These are phyloP conservation scores for Coniochaeta sp. DNA, from an alignment of 2,329 filamentous ascomycete genomes.

Conservation along the genomic window DNA sequence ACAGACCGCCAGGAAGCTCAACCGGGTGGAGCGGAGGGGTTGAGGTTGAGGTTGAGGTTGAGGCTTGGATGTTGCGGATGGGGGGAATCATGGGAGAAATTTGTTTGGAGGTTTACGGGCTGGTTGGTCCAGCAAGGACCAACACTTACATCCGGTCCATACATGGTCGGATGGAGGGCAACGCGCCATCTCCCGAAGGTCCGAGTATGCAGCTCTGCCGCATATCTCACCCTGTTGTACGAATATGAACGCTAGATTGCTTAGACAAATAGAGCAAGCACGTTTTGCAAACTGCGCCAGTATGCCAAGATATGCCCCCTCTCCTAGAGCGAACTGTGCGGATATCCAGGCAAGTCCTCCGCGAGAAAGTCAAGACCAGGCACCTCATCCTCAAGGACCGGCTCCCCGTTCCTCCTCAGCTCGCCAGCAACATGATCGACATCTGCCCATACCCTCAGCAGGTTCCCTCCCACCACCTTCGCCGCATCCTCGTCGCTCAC, in stretches of 20 bases:
- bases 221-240: background rate
- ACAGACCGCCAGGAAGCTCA: slow-evolving; percentile 52
- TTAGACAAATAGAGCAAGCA: background rate
- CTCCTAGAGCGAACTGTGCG: background rate
- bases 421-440: slow-evolving; percentile 64
- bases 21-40: slow-evolving; percentile 43
- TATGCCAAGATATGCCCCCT: background rate
- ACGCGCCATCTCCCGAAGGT: background rate
- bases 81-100: background rate
- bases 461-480: slow-evolving; percentile 72
- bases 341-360: background rate
- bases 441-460: slow-evolving; percentile 76
- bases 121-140: background rate
- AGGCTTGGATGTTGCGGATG: background rate
- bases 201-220: background rate
- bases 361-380: slow-evolving; percentile 2
- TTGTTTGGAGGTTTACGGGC: background rate
- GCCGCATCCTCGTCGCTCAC: slow-evolving; percentile 66
- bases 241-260: background rate
- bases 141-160: background rate
- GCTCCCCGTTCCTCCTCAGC: slow-evolving; percentile 52
- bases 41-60: slow-evolving; percentile 16
- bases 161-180: background rate
- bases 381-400: slow-evolving; percentile 46
- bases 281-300: background rate